Evolutionary conservation across 352 stramenopile species (phyloP).

Genomic region (Sclerospora graminicola): DNA sequence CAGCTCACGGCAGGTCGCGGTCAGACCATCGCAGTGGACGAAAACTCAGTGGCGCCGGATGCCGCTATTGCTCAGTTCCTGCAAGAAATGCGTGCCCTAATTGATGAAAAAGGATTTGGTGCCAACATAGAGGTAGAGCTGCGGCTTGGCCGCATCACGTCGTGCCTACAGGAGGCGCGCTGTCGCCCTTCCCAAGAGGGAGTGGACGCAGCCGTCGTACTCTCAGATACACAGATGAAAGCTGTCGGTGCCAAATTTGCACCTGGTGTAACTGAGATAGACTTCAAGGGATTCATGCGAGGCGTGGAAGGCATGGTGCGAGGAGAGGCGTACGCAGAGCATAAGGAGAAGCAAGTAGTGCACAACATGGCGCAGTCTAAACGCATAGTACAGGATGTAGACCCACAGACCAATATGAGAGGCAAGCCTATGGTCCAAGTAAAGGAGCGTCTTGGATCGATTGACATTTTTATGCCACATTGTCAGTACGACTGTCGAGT

Average conservation of each 20-base stretch:
- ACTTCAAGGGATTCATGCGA: constrained; percentile 62
- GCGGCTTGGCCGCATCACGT: constrained; percentile 75
- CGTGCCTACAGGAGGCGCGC: constrained; percentile 56
- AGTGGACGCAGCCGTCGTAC: constrained; percentile 57
- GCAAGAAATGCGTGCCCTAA: constrained; percentile 59
- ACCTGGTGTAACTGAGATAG: constrained; percentile 52
- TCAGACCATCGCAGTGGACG: constrained; percentile 64
- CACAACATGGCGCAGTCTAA: constrained; percentile 71
- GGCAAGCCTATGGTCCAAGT: constrained; percentile 49
- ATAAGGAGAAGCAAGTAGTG: constrained; percentile 72
- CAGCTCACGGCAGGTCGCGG: constrained; percentile 62
- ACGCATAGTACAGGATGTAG: constrained; percentile 67
- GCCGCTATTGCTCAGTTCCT: constrained; percentile 73
- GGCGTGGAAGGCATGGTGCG: constrained; percentile 59
- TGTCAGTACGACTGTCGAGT: constrained; percentile 81
- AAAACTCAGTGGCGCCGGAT: constrained; percentile 54
- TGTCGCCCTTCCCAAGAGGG: constrained; percentile 65
- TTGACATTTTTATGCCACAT: constrained; percentile 82
- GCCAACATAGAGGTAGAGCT: constrained; percentile 78
- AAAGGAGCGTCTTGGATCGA: constrained; percentile 71
- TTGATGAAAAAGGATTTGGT: constrained; percentile 71
- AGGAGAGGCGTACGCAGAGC: constrained; percentile 55
- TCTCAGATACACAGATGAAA: constrained; percentile 71
- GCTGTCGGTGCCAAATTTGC: constrained; percentile 71
- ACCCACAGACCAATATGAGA: constrained; percentile 42